Percentiles rank a stretch among this genome's conserved stretches.
These are phyloP conservation scores for Flaveria ramosissima DNA, from an alignment of 129 eudicot species.

Conservation along the genomic window DNA sequence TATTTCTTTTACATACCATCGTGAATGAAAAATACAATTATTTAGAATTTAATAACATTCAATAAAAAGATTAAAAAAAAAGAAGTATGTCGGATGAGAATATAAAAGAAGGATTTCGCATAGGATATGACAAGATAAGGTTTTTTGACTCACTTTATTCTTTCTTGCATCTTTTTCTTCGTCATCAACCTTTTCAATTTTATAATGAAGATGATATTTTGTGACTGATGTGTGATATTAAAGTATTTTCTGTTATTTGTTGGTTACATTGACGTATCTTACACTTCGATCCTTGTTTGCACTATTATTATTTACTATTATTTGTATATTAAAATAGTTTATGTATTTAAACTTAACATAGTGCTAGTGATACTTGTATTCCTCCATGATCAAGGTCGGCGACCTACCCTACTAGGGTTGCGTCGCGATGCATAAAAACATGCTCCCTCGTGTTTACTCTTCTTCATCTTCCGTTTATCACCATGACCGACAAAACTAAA, in stretches of 20 bases:
- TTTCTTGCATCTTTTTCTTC: slow-evolving; percentile 23
- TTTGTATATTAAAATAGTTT: no score
- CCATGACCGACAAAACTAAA: no score
- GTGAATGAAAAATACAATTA: neutral
- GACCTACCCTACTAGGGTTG: no score
- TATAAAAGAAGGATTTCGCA: slow-evolving; percentile 10
- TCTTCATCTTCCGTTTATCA: no score
- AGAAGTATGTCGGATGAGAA: neutral
- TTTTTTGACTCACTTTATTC: slow-evolving; percentile 12
- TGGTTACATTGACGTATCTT: neutral
- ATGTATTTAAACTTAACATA: no score
- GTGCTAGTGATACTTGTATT: no score
- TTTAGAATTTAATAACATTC: neutral
- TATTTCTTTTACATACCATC: neutral
- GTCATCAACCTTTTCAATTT: slow-evolving; percentile 1
- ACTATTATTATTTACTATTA: neutral
- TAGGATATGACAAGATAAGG: slow-evolving; percentile 12
- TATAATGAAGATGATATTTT: slow-evolving; percentile 1
- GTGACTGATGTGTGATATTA: neutral
- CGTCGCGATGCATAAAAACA: no score
- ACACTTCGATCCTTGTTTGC: neutral
- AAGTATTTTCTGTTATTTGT: neutral
- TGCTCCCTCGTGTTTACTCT: no score
- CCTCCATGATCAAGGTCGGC: no score
- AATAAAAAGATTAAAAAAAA: neutral